Conservation (phyloP, 192 early-diverging fungal genomes). For the Anaeromyces robustus region DNA sequence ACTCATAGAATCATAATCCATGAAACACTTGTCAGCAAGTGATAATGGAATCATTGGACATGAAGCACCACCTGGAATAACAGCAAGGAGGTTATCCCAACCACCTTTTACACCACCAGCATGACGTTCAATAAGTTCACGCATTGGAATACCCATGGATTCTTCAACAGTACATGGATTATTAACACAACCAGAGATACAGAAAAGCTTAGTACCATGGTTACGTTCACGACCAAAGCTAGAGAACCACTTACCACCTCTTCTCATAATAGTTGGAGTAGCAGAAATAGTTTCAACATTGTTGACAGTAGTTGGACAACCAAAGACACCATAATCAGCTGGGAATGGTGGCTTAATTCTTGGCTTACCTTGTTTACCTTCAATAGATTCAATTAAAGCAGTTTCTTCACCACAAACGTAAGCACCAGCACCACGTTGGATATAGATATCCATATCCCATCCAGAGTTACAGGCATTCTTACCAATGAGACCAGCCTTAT, state of each 20-base stretch:
- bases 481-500: constrained; percentile 93
- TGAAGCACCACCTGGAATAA: constrained; percentile 94
- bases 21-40: constrained; percentile 75
- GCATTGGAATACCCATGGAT: constrained; percentile 92
- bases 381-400: constrained; percentile 41
- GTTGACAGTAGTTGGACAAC: constrained; percentile 98
- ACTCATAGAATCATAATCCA: constrained; percentile 97
- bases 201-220: constrained; percentile 90
- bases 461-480: constrained; percentile 95
- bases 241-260: constrained; percentile 89
- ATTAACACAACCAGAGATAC: constrained; percentile 96
- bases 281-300: constrained; percentile 99
- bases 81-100: constrained; percentile 95
- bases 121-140: constrained; percentile 85
- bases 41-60: constrained; percentile 17
- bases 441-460: constrained; percentile 91
- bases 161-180: constrained; percentile 96
- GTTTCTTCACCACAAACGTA: constrained; percentile 98
- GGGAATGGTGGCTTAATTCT: constrained; percentile 98
- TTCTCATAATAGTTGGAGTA: constrained; percentile 82
- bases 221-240: constrained; percentile 85
- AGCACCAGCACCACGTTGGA: constrained; percentile 94
- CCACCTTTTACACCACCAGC: constrained; percentile 93
- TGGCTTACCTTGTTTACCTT: constrained; percentile 98
- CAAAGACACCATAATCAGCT: constrained; percentile 93